These are phyloP conservation scores for Hymenoscyphus linearis DNA, from an alignment of 2,329 filamentous ascomycete genomes.

Conservation along the genomic window DNA sequence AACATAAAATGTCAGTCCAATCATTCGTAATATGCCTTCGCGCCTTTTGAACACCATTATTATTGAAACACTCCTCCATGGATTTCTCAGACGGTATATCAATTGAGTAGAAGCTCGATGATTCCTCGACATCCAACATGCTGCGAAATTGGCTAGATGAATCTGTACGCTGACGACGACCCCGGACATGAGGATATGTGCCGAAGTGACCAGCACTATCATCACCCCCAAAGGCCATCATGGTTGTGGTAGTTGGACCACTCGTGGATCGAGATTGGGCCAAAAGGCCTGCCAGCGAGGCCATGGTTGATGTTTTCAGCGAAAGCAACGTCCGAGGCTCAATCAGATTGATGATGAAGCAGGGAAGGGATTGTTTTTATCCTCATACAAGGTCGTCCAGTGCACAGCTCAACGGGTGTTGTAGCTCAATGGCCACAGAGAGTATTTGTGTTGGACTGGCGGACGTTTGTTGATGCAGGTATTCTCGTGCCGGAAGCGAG, in stretches of 20 bases:
- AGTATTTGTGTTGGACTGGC: constrained; percentile 7
- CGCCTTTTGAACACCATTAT: constrained; percentile 22
- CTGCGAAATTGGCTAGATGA: constrained; percentile 41
- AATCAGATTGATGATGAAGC: constrained; percentile 4
- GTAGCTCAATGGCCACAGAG: constrained; percentile 6
- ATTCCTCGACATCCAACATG: constrained; percentile 49
- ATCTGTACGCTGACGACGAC: constrained; percentile 20
- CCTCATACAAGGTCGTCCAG: constrained; percentile 18
- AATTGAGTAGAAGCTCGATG: constrained; percentile 34
- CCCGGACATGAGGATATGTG: constrained; percentile 22
- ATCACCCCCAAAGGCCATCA: constrained; percentile 10
- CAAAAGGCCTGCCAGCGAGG: constrained; percentile 19
- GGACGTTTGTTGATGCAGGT: constrained; percentile 10
- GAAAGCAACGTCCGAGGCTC: constrained; percentile 1
- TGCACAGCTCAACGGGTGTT: constrained; percentile 8
- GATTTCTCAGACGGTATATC: constrained; percentile 21
- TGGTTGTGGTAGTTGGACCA: constrained; percentile 10
- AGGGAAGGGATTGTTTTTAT: not conserved
- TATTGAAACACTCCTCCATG: constrained; percentile 26
- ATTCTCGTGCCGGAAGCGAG: constrained; percentile 4
- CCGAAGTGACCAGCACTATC: constrained; percentile 8
- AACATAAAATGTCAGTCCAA: constrained; percentile 32
- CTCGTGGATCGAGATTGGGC: constrained; percentile 19
- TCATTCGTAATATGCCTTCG: constrained; percentile 27
- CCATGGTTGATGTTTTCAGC: constrained; percentile 13